Conservation (phyloP, 2,329 filamentous ascomycete species). For the Cordyceps cicadae region DNA sequence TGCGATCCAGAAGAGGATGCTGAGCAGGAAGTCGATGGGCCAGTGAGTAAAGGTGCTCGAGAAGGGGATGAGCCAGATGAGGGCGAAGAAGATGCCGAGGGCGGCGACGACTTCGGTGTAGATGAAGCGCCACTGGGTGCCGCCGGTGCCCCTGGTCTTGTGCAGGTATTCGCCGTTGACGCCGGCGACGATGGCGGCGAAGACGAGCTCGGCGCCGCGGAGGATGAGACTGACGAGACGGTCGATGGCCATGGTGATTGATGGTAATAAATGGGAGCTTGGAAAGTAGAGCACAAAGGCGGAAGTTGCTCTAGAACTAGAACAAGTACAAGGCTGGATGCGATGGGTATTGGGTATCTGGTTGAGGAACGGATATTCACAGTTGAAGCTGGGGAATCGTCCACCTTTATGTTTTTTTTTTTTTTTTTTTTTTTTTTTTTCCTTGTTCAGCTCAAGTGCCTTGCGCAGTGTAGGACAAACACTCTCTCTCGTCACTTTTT, state of each 20-base stretch:
- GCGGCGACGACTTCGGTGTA: conserved; percentile 66
- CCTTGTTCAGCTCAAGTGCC: too few relatives aligned
- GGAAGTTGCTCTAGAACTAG: neutral
- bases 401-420: neutral
- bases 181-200: conserved; percentile 63
- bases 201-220: conserved; percentile 49
- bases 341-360: neutral
- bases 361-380: neutral
- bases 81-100: conserved; percentile 57
- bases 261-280: neutral
- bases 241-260: conserved; percentile 29
- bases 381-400: neutral
- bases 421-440: neutral
- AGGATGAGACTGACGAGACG: conserved; percentile 32
- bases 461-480: neutral
- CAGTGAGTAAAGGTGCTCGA: conserved; percentile 59
- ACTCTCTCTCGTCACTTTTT: neutral
- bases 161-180: conserved; percentile 60
- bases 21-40: conserved; percentile 62
- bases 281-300: neutral
- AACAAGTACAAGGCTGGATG: neutral
- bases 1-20: conserved; percentile 59
- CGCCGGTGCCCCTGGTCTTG: conserved; percentile 39
- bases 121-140: conserved; percentile 56
- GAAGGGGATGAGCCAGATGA: conserved; percentile 68